Conservation (phyloP, 2,329 filamentous ascomycete genomes). For the Huntiella moniliformis region DNA sequence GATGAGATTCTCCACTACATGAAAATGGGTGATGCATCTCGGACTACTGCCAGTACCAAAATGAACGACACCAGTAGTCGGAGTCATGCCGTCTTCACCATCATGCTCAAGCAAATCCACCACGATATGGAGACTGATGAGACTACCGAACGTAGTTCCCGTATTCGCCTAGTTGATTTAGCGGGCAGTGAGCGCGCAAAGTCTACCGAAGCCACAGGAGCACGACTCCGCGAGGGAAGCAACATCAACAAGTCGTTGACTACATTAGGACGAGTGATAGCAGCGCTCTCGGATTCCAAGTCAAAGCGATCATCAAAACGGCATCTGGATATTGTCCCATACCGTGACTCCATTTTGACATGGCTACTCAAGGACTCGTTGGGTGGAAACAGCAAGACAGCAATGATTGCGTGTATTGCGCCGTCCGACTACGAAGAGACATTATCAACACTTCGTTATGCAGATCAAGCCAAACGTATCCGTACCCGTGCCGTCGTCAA, state of each 20-base stretch:
- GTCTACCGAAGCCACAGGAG: conserved; percentile 83
- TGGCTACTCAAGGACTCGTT: conserved; percentile 91
- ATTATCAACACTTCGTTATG: conserved; percentile 84
- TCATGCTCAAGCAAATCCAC: conserved; percentile 95
- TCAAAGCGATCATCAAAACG: conserved; percentile 29
- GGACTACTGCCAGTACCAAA: conserved; percentile 84
- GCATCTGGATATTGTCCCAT: conserved; percentile 53
- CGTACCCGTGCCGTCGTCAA: conserved; percentile 88
- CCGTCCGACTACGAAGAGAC: conserved; percentile 96
- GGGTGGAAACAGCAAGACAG: conserved; percentile 92
- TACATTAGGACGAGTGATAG: conserved; percentile 87
- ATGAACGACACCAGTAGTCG: conserved; percentile 98
- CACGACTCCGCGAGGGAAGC: conserved; percentile 76
- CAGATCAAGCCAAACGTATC: conserved; percentile 94
- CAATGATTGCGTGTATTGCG: conserved; percentile 96
- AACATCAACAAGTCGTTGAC: conserved; percentile 99
- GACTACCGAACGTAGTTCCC: conserved; percentile 83
- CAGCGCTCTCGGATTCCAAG: conserved; percentile 57
- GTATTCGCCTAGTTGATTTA: conserved; percentile 86
- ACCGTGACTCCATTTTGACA: conserved; percentile 67
- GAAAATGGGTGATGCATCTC: conserved; percentile 71
- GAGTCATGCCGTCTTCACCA: conserved; percentile 93
- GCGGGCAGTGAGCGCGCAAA: conserved; percentile 91
- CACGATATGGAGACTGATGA: conserved; percentile 95
- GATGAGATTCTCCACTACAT: conserved; percentile 78